phyloP scores from a whole-genome alignment of 345 rosid genomes.

The Camelina sativa region DNA sequence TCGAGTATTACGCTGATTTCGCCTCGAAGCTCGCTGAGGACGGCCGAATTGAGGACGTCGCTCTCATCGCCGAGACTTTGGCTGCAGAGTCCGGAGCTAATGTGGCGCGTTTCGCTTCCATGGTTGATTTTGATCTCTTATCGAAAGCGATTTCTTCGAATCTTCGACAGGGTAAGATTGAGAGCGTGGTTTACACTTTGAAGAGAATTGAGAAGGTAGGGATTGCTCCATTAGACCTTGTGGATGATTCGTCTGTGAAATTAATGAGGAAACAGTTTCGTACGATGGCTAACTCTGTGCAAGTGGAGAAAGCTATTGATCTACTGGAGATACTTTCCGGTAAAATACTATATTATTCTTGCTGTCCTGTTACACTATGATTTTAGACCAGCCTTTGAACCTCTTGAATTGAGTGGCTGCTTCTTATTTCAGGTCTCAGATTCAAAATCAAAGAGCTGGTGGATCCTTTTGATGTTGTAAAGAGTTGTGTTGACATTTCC shows the following conservation, averaged over 20 bases:
- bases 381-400: slow-evolving; percentile 2
- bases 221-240: slow-evolving; percentile 56
- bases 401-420: slow-evolving; percentile 24
- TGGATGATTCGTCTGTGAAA: slow-evolving; percentile 51
- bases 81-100: slow-evolving; percentile 59
- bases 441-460: slow-evolving; percentile 69
- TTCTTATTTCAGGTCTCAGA: slow-evolving; percentile 58
- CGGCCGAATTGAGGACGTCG: slow-evolving; percentile 71
- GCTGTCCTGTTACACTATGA: slow-evolving; percentile 7
- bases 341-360: slow-evolving; percentile 33
- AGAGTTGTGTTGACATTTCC: slow-evolving; percentile 59
- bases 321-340: slow-evolving; percentile 80
- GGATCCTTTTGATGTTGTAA: slow-evolving; percentile 60
- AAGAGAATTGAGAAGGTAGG: slow-evolving; percentile 61
- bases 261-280: slow-evolving; percentile 60
- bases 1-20: slow-evolving; percentile 54
- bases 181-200: slow-evolving; percentile 57
- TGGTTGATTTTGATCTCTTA: slow-evolving; percentile 50
- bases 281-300: slow-evolving; percentile 55
- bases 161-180: slow-evolving; percentile 60
- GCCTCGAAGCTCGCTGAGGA: slow-evolving; percentile 74
- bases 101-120: slow-evolving; percentile 55
- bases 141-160: slow-evolving; percentile 58
- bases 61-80: slow-evolving; percentile 57
- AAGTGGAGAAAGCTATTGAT: slow-evolving; percentile 58